Percentiles rank a stretch among this genome's conserved stretches.
These are phyloP conservation scores for Xylariaceae sp. DNA, from an alignment of 2,329 filamentous ascomycete species.

Conservation along the genomic window DNA sequence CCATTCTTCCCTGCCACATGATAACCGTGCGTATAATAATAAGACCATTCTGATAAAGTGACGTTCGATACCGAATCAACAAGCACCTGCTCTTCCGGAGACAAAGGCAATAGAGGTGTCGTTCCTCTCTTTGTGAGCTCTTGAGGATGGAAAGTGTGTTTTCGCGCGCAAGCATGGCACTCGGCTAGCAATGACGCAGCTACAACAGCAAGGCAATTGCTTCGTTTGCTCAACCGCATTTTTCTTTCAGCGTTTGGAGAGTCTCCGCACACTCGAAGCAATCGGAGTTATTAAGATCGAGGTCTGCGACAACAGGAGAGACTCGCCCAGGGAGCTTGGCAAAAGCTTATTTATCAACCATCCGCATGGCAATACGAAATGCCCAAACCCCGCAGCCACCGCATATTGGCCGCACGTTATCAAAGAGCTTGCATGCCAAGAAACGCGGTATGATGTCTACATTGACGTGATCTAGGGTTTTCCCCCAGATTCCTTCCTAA, in stretches of 20 bases:
- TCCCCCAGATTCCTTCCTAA: conserved; percentile 10
- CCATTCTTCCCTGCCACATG: conserved; percentile 29
- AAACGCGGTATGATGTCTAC: neutral
- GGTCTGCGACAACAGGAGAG: neutral
- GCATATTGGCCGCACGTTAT: neutral
- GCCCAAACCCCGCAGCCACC: conserved; percentile 5
- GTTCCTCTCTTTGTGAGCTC: conserved; percentile 17
- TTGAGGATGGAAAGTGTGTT: conserved; percentile 11
- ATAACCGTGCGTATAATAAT: conserved; percentile 32
- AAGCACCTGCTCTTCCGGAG: conserved; percentile 23
- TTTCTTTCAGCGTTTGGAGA: too few species aligned
- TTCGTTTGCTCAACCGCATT: too few species aligned
- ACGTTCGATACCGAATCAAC: conserved; percentile 27
- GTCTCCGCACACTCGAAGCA: too few species aligned
- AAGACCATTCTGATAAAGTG: conserved; percentile 29
- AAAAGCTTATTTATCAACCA: neutral
- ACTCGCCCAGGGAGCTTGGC: neutral
- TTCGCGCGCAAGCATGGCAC: conserved; percentile 20
- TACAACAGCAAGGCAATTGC: too few species aligned
- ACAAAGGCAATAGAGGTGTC: conserved; percentile 21
- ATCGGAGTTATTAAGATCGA: neutral
- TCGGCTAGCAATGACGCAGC: conserved; percentile 8
- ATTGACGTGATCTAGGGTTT: neutral
- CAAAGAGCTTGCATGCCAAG: too few species aligned
- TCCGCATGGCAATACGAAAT: neutral